Percentiles rank a stretch among this genome's conserved stretches.
Conservation (phyloP, 2,329 filamentous ascomycete species). For the Penicillium digitatum region DNA sequence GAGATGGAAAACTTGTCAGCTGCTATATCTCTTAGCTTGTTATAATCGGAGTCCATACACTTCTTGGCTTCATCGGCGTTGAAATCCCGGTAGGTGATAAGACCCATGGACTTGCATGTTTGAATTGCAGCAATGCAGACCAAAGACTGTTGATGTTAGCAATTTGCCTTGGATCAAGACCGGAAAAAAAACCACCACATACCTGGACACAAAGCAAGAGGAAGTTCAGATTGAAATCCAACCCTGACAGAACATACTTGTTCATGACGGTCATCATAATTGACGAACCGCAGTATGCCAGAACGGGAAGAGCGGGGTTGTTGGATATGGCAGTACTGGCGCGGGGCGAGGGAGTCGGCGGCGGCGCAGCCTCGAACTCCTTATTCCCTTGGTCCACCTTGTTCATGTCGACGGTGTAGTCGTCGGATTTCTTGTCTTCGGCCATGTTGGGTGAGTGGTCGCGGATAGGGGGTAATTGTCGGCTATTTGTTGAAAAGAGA, state of each 20-base stretch:
- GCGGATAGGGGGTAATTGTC: slow-evolving; percentile 5
- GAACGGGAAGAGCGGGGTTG: slow-evolving; percentile 73
- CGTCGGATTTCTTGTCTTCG: slow-evolving; percentile 82
- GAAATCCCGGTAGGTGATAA: slow-evolving; percentile 82
- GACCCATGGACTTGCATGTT: slow-evolving; percentile 70
- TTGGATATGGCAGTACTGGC: slow-evolving; percentile 56
- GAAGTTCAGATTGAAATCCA: slow-evolving; percentile 92
- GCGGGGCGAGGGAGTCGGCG: slow-evolving; percentile 36
- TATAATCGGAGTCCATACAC: slow-evolving; percentile 57
- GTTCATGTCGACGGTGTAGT: slow-evolving; percentile 68
- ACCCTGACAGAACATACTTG: slow-evolving; percentile 93
- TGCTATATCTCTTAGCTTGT: background rate
- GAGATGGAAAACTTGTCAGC: slow-evolving; percentile 4
- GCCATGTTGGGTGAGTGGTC: slow-evolving; percentile 57
- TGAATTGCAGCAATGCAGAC: slow-evolving; percentile 86
- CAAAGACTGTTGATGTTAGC: slow-evolving; percentile 59
- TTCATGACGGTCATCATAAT: slow-evolving; percentile 99
- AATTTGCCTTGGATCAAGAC: slow-evolving; percentile 1
- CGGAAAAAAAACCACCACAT: slow-evolving; percentile 34
- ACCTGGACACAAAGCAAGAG: slow-evolving; percentile 92
- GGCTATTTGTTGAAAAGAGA: slow-evolving; percentile 1
- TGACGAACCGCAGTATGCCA: slow-evolving; percentile 91
- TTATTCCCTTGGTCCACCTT: slow-evolving; percentile 53
- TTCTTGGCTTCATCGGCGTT: slow-evolving; percentile 85
- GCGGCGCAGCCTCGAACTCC: slow-evolving; percentile 41